A percentile compares a stretch with the other conserved stretches of the same genome.
Conservation (phyloP, 2,329 filamentous ascomycete genomes). For the Polychaeton citri region DNA sequence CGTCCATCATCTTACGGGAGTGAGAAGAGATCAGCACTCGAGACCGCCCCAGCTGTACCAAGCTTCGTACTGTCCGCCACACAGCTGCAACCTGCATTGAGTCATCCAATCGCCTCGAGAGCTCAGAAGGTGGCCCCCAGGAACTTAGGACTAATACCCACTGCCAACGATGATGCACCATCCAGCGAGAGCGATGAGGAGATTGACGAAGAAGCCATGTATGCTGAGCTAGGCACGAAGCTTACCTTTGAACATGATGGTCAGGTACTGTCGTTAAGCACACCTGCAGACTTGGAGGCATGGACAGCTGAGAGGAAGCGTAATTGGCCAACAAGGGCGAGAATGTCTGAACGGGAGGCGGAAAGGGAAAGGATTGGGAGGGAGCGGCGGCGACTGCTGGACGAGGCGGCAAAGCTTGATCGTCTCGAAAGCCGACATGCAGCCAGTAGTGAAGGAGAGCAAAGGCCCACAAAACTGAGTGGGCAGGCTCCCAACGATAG, state of each 20-base stretch:
- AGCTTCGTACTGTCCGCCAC: constrained; percentile 15
- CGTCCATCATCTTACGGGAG: constrained; percentile 8
- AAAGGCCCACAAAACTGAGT: too few species aligned
- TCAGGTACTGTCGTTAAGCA: constrained; percentile 39
- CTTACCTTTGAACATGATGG: constrained; percentile 42
- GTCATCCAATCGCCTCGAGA: background rate
- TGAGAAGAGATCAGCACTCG: constrained; percentile 6
- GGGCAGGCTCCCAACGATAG: too few species aligned
- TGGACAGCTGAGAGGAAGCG: constrained; percentile 73
- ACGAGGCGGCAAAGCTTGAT: constrained; percentile 7
- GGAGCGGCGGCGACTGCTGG: constrained; percentile 21
- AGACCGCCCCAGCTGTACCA: constrained; percentile 18
- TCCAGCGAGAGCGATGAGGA: constrained; percentile 45
- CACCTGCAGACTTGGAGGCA: constrained; percentile 54
- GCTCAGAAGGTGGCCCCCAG: background rate
- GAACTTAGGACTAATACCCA: constrained; percentile 2
- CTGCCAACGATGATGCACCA: constrained; percentile 4
- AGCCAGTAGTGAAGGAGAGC: too few species aligned
- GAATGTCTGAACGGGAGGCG: constrained; percentile 42
- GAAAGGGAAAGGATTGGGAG: constrained; percentile 17
- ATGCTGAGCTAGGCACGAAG: constrained; percentile 18
- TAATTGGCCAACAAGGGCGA: constrained; percentile 66
- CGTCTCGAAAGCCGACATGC: too few species aligned
- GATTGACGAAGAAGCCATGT: constrained; percentile 53
- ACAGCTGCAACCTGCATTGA: constrained; percentile 6